A percentile compares a stretch with the other conserved stretches of the same genome.
These are phyloP conservation scores for Puya raimondii DNA, from an alignment of 176 grass and related monocot genomes.

Conservation along the genomic window DNA sequence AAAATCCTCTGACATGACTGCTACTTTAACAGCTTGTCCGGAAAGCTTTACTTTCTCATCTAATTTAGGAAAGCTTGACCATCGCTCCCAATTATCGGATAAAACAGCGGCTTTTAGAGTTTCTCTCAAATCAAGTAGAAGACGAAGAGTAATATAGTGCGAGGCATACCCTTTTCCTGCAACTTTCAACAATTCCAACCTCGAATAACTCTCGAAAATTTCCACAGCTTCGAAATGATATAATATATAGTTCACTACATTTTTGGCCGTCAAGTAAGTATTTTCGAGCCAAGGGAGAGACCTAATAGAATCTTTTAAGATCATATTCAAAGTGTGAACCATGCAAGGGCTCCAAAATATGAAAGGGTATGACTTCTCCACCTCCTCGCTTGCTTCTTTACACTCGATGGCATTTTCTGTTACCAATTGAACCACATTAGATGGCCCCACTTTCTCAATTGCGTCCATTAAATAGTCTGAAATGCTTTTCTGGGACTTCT, in stretches of 20 bases:
- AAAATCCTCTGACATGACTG: conserved; percentile 20
- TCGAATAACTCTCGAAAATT: conserved; percentile 24
- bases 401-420: conserved; percentile 24
- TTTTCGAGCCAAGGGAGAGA: conserved; percentile 21
- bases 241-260: conserved; percentile 21
- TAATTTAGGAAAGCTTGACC: conserved; percentile 18
- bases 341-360: conserved; percentile 31
- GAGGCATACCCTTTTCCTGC: conserved; percentile 7
- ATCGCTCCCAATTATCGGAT: conserved; percentile 18
- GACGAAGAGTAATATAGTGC: conserved; percentile 21
- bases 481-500: conserved; percentile 26
- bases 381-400: conserved; percentile 21
- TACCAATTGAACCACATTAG: conserved; percentile 26
- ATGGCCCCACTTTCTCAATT: conserved; percentile 19
- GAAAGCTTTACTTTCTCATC: conserved; percentile 20
- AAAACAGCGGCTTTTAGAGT: conserved; percentile 21
- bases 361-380: conserved; percentile 16
- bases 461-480: conserved; percentile 16
- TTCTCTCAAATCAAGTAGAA: conserved; percentile 25
- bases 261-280: conserved; percentile 20
- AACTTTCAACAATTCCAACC: conserved; percentile 21
- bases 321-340: conserved; percentile 20
- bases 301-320: conserved; percentile 20
- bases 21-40: conserved; percentile 12
- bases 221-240: conserved; percentile 16